phyloP scores from a whole-genome alignment of 2,329 filamentous ascomycete genomes.

The Fusarium concolor region DNA sequence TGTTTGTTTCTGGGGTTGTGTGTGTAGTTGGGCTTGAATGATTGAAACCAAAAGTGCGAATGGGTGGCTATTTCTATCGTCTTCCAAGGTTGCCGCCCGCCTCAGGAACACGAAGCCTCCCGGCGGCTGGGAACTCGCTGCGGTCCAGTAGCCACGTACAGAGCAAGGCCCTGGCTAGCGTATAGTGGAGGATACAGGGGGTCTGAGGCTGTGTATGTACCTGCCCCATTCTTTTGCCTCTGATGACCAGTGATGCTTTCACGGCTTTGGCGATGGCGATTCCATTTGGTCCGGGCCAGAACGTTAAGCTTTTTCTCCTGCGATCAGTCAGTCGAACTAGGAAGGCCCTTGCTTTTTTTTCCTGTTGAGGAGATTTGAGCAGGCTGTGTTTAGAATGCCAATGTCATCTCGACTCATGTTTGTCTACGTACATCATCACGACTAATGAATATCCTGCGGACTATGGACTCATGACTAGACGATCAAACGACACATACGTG shows the following conservation, averaged over 20 bases:
- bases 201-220: conserved; percentile 31
- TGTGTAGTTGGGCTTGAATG: not conserved
- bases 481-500: not conserved
- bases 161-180: not conserved
- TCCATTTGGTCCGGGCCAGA: conserved; percentile 25
- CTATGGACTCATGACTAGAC: not conserved
- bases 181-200: not conserved
- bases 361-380: conserved; percentile 28
- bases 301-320: conserved; percentile 33
- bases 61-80: conserved; percentile 21
- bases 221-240: not conserved
- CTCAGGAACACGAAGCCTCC: not conserved
- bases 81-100: conserved; percentile 8
- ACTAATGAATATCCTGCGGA: not conserved
- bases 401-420: conserved; percentile 23
- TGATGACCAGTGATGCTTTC: conserved; percentile 14
- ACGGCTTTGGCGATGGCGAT: conserved; percentile 41
- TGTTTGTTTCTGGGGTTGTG: conserved; percentile 4
- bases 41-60: conserved; percentile 16
- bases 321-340: not conserved
- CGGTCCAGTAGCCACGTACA: conserved; percentile 24
- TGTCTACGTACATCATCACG: not conserved
- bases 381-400: conserved; percentile 27
- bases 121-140: conserved; percentile 10
- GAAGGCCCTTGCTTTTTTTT: conserved; percentile 4